Evolutionary conservation across 305 asterid species (phyloP).

Genomic region (Fraxinus dipetala): DNA sequence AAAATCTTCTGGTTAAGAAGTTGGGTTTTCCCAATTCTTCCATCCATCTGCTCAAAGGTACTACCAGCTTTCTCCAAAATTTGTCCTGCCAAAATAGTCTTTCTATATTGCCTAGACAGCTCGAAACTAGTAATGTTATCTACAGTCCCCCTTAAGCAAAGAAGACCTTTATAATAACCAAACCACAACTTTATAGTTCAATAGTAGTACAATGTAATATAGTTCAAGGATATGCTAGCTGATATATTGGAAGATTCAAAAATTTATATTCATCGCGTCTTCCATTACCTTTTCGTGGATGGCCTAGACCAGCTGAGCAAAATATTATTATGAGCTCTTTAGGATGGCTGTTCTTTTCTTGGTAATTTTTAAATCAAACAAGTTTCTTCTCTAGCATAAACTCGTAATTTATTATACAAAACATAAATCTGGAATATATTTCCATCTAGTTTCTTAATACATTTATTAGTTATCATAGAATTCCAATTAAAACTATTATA

Average conservation of each 20-base stretch:
- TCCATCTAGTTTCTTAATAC: neutral
- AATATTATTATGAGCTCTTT: neutral
- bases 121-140: neutral
- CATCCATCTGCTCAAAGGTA: conserved; percentile 68
- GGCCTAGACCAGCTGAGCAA: neutral
- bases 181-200: neutral
- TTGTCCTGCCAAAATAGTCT: neutral
- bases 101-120: neutral
- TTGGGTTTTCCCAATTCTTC: conserved; percentile 57
- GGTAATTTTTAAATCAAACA: neutral
- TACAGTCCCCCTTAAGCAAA: neutral
- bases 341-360: neutral
- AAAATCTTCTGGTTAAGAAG: conserved; percentile 41
- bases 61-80: neutral
- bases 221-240: neutral
- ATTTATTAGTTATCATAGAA: neutral
- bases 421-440: neutral
- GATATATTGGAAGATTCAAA: neutral
- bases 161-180: neutral
- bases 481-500: neutral
- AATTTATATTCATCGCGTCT: neutral
- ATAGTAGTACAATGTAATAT: neutral
- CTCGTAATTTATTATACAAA: neutral
- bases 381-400: neutral
- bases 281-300: neutral